Base-by-base conservation (phyloP, 495 filamentous ascomycete species). In the Xanthoparmelia taractica region DNA sequence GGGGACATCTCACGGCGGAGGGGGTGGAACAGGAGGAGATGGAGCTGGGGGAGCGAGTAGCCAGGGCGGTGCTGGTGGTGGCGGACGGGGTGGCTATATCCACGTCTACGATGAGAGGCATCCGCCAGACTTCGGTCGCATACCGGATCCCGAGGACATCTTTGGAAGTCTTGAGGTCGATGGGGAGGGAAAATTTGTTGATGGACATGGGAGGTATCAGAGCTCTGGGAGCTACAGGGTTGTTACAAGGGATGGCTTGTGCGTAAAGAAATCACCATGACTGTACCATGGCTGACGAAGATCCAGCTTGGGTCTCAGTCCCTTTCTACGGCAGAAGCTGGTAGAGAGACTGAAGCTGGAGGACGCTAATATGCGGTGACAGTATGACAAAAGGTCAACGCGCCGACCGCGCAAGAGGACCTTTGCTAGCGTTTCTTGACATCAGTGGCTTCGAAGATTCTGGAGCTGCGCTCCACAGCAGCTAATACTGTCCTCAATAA, bases 151-250 rank as follows among this genome's bases (percentile, higher is more conserved):
- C 0, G 92, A 96, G 74, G 91, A 97, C 76, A 97, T 97, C 62
- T 86, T 97, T 69, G 93, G 93, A 38, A 96, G 92, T 69, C 79
- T 96, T 56, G 87, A 94, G 71, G 89, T 96, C 13, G 87, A 96
- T 78, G 82, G 80, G 5, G 66, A 80, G 25, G 93, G 93, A 2
- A 75, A 82, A n/a, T 89, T 96, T 69, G 81, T 85, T 20, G 83
- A 75, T 23, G 78, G 73, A 0, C 54, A 77, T 64, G 85, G 85
- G 43, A 81, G 79, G 38, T 87, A 84, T 73, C 82, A 85, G 70
- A 65, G 74, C 5, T 83, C 79, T 72, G 85, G 85, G 75, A 83
- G 73, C 69, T 81, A 87, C 74, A 73, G 85, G 58, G 70, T 83
- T 55, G 68, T 84, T 48, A 87, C 85, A 29, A 75, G 79, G 34